phyloP scores from a whole-genome alignment of 805 yeast genomes.

The Yarrowia porcina region DNA sequence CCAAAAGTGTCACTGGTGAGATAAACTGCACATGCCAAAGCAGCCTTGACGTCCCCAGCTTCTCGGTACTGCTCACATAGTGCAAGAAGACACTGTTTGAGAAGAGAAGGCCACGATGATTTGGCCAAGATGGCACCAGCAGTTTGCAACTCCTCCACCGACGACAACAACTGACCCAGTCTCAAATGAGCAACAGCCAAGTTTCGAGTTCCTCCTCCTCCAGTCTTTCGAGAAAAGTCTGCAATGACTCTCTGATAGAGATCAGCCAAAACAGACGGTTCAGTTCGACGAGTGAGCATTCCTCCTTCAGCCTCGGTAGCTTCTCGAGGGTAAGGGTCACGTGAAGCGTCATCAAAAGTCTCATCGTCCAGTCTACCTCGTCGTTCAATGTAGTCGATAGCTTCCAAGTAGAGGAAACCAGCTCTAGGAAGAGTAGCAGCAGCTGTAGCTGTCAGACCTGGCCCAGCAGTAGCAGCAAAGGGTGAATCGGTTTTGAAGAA shows the following conservation, averaged over 20 bases:
- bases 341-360: background rate
- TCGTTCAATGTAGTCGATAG: background rate
- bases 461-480: conserved; percentile 13
- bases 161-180: conserved; percentile 6
- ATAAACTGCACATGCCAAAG: conserved; percentile 11
- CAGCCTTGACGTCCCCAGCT: background rate
- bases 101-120: background rate
- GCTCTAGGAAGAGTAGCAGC: conserved; percentile 3
- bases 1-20: conserved; percentile 12
- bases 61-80: conserved; percentile 14
- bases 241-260: conserved; percentile 7
- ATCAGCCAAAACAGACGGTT: background rate
- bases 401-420: conserved; percentile 7
- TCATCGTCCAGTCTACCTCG: background rate
- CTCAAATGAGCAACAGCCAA: conserved; percentile 12
- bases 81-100: conserved; percentile 4
- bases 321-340: conserved; percentile 12
- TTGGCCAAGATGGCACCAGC: conserved; percentile 13
- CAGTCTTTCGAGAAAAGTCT: background rate
- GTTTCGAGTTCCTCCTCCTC: background rate
- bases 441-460: background rate
- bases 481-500: conserved; percentile 8
- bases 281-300: background rate
- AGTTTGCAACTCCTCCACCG: conserved; percentile 6
- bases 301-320: background rate